Percentiles rank a stretch among this genome's conserved stretches.
Evolutionary conservation across 2,329 filamentous ascomycete genomes (phyloP).

Genomic region (Huntiella bhutanensis): DNA sequence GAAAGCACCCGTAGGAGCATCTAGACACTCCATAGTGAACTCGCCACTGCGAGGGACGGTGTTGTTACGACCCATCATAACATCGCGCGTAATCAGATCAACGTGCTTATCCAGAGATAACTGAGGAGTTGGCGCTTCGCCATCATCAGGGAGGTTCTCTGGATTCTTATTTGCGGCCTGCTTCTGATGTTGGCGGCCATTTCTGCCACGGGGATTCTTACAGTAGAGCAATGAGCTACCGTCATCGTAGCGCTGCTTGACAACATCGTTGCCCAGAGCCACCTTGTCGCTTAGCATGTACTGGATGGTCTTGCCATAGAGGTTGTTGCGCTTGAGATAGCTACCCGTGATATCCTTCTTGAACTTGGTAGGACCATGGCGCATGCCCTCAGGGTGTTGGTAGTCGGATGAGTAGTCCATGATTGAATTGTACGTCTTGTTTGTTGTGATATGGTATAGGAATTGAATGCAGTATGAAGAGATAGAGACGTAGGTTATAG

Average conservation of each 20-base stretch:
- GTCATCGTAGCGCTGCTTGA: neutral
- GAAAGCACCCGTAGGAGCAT: too few species aligned
- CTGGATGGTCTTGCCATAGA: neutral
- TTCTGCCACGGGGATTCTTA: neutral
- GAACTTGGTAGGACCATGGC: neutral
- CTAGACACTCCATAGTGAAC: too few species aligned
- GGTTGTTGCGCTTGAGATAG: constrained; percentile 4
- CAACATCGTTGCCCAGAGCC: neutral
- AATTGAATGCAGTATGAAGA: neutral
- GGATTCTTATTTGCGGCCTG: neutral
- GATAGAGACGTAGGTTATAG: neutral
- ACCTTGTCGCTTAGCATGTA: neutral
- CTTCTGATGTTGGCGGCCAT: neutral
- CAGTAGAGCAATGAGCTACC: neutral
- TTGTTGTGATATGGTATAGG: neutral
- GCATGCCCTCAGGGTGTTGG: neutral
- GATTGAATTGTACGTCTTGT: neutral
- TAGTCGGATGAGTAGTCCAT: neutral
- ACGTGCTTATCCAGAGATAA: too few species aligned
- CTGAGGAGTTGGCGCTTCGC: too few species aligned
- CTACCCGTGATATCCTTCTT: constrained; percentile 4
- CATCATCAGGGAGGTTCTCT: too few species aligned
- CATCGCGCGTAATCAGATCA: too few species aligned
- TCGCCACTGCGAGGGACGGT: too few species aligned
- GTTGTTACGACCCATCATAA: too few species aligned